These are phyloP conservation scores for Aspergillus alliaceus DNA, from an alignment of 2,329 filamentous ascomycete species.

Conservation along the genomic window DNA sequence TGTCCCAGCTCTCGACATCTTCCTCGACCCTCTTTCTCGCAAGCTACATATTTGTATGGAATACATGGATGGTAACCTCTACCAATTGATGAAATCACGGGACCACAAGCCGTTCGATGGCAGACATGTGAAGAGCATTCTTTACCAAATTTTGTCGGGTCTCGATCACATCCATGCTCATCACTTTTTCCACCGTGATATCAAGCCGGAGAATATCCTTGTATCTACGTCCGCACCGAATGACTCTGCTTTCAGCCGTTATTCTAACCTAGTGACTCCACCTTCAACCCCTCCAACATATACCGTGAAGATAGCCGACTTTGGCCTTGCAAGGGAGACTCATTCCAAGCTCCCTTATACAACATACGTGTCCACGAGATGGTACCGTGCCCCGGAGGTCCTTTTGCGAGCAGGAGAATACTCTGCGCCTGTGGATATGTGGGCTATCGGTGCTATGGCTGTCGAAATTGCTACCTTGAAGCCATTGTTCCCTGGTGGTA, in stretches of 20 bases:
- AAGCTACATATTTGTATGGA: slow-evolving; percentile 99
- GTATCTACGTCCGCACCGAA: slow-evolving; percentile 86
- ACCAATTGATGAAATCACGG: slow-evolving; percentile 97
- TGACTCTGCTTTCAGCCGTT: slow-evolving; percentile 88
- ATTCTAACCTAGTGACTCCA: slow-evolving; percentile 89
- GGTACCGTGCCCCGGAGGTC: slow-evolving; percentile 93
- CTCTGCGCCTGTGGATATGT: slow-evolving; percentile 96
- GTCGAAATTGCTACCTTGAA: slow-evolving; percentile 96
- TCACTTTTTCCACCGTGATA: slow-evolving; percentile 97
- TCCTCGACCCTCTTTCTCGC: slow-evolving; percentile 91
- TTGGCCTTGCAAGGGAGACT: slow-evolving; percentile 94
- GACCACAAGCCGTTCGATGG: slow-evolving; percentile 93
- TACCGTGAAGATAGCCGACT: slow-evolving; percentile 97
- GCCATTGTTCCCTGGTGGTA: slow-evolving; percentile 93
- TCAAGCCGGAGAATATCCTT: slow-evolving; percentile 98
- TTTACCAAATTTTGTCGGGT: slow-evolving; percentile 95
- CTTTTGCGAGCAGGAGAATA: slow-evolving; percentile 92
- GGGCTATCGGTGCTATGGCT: slow-evolving; percentile 97
- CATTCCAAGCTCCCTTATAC: slow-evolving; percentile 96
- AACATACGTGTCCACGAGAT: slow-evolving; percentile 95
- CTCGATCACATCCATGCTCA: slow-evolving; percentile 97
- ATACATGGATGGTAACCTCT: slow-evolving; percentile 99
- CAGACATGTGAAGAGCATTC: slow-evolving; percentile 91
- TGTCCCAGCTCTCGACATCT: slow-evolving; percentile 97
- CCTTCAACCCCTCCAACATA: slow-evolving; percentile 92